These are phyloP conservation scores for Maudiozyma bulderi DNA, from an alignment of 805 yeast species.

Conservation along the genomic window DNA sequence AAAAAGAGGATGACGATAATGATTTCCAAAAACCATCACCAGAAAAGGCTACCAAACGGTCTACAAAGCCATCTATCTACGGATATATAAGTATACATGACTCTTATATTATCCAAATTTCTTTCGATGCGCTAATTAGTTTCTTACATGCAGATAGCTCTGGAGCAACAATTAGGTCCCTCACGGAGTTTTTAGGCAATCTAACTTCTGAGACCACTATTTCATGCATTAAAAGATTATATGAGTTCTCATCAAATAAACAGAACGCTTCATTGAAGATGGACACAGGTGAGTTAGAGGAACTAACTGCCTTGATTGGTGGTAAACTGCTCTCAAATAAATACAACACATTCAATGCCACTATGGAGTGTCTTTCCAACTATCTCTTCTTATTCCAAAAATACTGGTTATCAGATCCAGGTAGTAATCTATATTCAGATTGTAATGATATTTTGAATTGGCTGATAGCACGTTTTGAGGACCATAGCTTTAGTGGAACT, in stretches of 20 bases:
- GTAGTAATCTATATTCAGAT: constrained; percentile 31
- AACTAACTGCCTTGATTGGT: constrained; percentile 18
- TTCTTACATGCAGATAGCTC: background rate
- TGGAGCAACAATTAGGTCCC: background rate
- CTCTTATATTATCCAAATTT: background rate
- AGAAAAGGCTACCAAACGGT: background rate
- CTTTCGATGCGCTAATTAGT: background rate
- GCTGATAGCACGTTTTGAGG: constrained; percentile 34
- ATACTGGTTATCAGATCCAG: constrained; percentile 20
- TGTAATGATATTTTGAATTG: constrained; percentile 41
- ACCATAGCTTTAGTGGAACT: constrained; percentile 34
- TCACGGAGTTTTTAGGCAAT: background rate
- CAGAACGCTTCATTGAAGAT: background rate
- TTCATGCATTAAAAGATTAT: constrained; percentile 2
- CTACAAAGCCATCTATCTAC: background rate
- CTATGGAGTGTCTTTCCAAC: constrained; percentile 10
- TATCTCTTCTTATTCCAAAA: constrained; percentile 12
- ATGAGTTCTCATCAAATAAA: background rate
- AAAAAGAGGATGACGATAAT: background rate
- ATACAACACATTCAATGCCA: constrained; percentile 15
- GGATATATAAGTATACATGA: background rate
- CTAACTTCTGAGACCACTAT: background rate
- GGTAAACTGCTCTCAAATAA: constrained; percentile 13
- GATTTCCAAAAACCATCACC: background rate
- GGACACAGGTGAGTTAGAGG: background rate